Percentiles rank a stretch among this genome's conserved stretches.
These are phyloP conservation scores for Sugiyamaella pinicola DNA, from an alignment of 1,139 yeast species.

Conservation along the genomic window DNA sequence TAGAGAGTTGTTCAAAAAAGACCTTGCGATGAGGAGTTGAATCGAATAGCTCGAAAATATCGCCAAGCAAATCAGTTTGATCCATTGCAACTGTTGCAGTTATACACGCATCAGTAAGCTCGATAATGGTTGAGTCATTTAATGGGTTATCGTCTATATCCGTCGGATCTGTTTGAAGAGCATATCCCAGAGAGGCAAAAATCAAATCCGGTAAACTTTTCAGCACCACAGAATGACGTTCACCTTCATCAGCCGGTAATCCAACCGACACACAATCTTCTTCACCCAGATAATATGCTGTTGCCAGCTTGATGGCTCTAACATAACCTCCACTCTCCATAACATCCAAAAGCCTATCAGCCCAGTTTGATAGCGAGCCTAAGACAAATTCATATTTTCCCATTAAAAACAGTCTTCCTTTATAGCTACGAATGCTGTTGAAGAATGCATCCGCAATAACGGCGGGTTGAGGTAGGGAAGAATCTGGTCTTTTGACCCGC, in stretches of 20 bases:
- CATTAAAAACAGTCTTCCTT: conserved; percentile 52
- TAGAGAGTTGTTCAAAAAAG: conserved; percentile 57
- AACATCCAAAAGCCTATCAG: conserved; percentile 57
- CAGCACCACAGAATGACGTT: conserved; percentile 53
- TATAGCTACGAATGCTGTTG: conserved; percentile 46
- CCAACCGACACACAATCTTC: conserved; percentile 53
- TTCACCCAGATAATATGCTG: conserved; percentile 54
- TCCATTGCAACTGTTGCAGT: conserved; percentile 47
- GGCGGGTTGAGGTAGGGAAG: conserved; percentile 28
- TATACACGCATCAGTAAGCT: conserved; percentile 46
- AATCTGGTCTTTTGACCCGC: conserved; percentile 26
- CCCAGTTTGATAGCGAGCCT: conserved; percentile 73
- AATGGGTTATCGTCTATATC: conserved; percentile 29
- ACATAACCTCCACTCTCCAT: conserved; percentile 54
- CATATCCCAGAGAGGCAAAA: conserved; percentile 51
- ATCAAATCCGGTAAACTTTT: conserved; percentile 62
- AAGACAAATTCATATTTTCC: conserved; percentile 54
- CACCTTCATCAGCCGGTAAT: conserved; percentile 51
- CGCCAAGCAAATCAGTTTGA: conserved; percentile 52
- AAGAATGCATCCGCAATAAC: conserved; percentile 43
- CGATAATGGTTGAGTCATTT: conserved; percentile 20
- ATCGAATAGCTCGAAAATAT: conserved; percentile 53
- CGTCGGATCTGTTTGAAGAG: conserved; percentile 30
- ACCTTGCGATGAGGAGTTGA: conserved; percentile 37
- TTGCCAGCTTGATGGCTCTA: conserved; percentile 58